Evolutionary conservation across 228 moss, liverwort and hornwort genomes (phyloP).

Genomic region (Sphagnum magellanicum): DNA sequence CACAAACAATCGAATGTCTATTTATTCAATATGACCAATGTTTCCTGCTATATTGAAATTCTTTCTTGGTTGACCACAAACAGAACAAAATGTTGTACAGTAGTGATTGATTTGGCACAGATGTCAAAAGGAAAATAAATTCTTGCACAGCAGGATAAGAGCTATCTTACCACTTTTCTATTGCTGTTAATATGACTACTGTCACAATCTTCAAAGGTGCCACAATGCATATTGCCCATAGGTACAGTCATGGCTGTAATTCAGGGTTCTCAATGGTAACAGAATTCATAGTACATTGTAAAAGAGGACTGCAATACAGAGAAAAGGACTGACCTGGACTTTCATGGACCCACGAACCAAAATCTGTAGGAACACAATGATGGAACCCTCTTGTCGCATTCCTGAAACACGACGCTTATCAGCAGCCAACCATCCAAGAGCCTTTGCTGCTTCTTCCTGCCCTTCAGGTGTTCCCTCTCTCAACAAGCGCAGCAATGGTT

Average conservation of each 20-base stretch:
- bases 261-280: background rate
- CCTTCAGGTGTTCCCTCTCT: slow-evolving; percentile 21
- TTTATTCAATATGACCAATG: background rate
- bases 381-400: slow-evolving; percentile 26
- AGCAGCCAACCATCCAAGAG: slow-evolving; percentile 23
- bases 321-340: slow-evolving; percentile 28
- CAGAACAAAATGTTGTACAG: background rate
- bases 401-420: slow-evolving; percentile 16
- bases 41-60: background rate
- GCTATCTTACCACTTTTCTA: too few species aligned
- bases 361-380: slow-evolving; percentile 28
- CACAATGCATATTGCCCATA: background rate
- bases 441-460: slow-evolving; percentile 35
- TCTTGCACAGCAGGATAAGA: background rate
- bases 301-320: background rate
- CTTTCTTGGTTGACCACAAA: background rate
- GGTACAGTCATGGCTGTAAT: background rate
- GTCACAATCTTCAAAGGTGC: too few species aligned
- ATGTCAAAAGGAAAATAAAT: too few species aligned
- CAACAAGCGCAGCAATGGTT: slow-evolving; percentile 26
- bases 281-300: background rate
- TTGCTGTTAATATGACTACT: too few species aligned
- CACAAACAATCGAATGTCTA: background rate
- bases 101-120: too few species aligned
- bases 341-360: slow-evolving; percentile 33